Percentiles rank a stretch among this genome's conserved stretches.
phyloP scores from a whole-genome alignment of 2,329 filamentous ascomycete genomes.

The Clonostachys sp. region DNA sequence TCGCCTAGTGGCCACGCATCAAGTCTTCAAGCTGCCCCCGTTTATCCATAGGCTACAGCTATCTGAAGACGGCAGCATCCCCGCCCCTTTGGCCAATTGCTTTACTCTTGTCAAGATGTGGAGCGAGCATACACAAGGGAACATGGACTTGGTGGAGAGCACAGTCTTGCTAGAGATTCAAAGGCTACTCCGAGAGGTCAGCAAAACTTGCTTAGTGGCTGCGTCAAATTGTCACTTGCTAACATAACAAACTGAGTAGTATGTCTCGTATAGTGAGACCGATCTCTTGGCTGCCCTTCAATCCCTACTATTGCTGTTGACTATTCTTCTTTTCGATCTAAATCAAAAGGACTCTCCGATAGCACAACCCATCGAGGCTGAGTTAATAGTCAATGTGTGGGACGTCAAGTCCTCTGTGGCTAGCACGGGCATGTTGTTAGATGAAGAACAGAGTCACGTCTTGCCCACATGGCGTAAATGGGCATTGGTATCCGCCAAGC shows the following conservation, averaged over 20 bases:
- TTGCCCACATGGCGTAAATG: constrained; percentile 7
- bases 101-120: constrained; percentile 6
- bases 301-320: constrained; percentile 4
- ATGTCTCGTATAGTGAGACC: neutral
- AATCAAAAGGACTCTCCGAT: neutral
- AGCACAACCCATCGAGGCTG: neutral
- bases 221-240: too few relatives aligned
- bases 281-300: constrained; percentile 5
- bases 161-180: constrained; percentile 4
- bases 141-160: constrained; percentile 1
- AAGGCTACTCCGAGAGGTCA: constrained; percentile 3
- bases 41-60: constrained; percentile 8
- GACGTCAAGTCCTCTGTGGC: constrained; percentile 7
- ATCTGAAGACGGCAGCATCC: neutral
- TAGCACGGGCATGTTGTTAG: constrained; percentile 5
- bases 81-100: constrained; percentile 4
- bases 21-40: constrained; percentile 4
- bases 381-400: constrained; percentile 8
- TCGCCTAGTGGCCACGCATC: constrained; percentile 5
- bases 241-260: neutral
- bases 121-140: constrained; percentile 1
- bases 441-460: constrained; percentile 2
- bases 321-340: constrained; percentile 3
- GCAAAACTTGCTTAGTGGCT: neutral
- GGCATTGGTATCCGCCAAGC: constrained; percentile 8